Percentiles rank a stretch among this genome's conserved stretches.
Conservation (phyloP, 2,329 filamentous ascomycete species). For the Colletotrichum limetticola region DNA sequence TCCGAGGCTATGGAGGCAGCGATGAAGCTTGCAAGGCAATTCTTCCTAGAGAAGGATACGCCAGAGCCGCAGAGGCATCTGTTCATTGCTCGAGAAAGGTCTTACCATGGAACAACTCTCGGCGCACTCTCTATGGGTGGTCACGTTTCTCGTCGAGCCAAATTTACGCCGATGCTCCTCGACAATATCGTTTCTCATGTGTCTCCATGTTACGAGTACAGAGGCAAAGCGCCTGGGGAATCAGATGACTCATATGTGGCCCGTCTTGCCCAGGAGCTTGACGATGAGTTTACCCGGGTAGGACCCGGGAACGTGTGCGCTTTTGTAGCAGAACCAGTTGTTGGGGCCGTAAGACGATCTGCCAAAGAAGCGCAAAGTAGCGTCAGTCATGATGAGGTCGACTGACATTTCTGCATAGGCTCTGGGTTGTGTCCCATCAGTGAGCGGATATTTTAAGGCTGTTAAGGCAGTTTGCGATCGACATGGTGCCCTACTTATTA, state of each 20-base stretch:
- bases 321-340: slow-evolving; percentile 79
- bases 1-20: slow-evolving; percentile 63
- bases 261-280: slow-evolving; percentile 72
- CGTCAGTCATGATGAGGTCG: not conserved
- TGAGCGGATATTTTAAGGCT: slow-evolving; percentile 72
- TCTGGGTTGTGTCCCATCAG: slow-evolving; percentile 70
- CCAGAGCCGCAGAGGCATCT: slow-evolving; percentile 66
- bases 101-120: slow-evolving; percentile 79
- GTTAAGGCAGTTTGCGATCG: slow-evolving; percentile 72
- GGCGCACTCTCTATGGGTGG: slow-evolving; percentile 74
- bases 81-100: slow-evolving; percentile 75
- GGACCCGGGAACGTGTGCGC: slow-evolving; percentile 75
- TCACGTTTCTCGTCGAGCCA: slow-evolving; percentile 67
- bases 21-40: slow-evolving; percentile 61
- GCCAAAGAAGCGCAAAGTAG: not conserved
- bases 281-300: slow-evolving; percentile 71
- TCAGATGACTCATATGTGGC: slow-evolving; percentile 68
- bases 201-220: slow-evolving; percentile 75
- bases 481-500: slow-evolving; percentile 72
- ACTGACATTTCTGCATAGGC: slow-evolving; percentile 51
- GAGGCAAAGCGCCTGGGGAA: slow-evolving; percentile 62
- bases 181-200: slow-evolving; percentile 66
- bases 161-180: slow-evolving; percentile 72
- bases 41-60: slow-evolving; percentile 52
- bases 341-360: slow-evolving; percentile 69